Evolutionary conservation across 2,329 filamentous ascomycete species (phyloP).

Genomic region (Fusarium sp.): DNA sequence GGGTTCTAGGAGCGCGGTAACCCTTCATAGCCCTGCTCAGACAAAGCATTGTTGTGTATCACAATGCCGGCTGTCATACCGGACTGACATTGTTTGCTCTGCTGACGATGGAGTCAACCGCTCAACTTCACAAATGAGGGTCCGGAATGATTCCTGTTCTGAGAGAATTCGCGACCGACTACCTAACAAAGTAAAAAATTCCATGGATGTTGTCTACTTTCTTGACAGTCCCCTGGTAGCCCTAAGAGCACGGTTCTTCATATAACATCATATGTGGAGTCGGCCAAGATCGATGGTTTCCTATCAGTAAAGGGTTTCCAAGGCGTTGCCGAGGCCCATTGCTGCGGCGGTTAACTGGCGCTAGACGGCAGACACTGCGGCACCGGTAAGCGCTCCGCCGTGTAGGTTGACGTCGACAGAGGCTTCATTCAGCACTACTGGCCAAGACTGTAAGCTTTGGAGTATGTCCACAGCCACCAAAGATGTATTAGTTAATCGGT

Average conservation of each 20-base stretch:
- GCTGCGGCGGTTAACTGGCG: slow-evolving; percentile 15
- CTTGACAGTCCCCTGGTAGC: slow-evolving; percentile 7
- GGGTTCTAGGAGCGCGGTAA: slow-evolving; percentile 1
- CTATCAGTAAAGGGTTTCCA: slow-evolving; percentile 18
- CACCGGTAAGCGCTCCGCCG: slow-evolving; percentile 8
- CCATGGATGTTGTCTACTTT: slow-evolving; percentile 11
- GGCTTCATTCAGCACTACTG: slow-evolving; percentile 3
- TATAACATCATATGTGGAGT: slow-evolving; percentile 39
- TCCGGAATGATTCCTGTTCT: slow-evolving; percentile 18
- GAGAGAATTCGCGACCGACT: slow-evolving; percentile 32
- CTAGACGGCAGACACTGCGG: slow-evolving; percentile 10
- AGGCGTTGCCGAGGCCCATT: slow-evolving; percentile 8
- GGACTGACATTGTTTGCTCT: slow-evolving; percentile 18
- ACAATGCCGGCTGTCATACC: slow-evolving; percentile 24
- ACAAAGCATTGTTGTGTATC: slow-evolving; percentile 42
- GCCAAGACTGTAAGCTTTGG: slow-evolving; percentile 1
- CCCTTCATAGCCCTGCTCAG: slow-evolving; percentile 17
- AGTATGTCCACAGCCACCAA: slow-evolving; percentile 1
- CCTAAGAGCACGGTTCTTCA: slow-evolving; percentile 17
- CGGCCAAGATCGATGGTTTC: slow-evolving; percentile 23
- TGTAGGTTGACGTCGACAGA: slow-evolving; percentile 19
- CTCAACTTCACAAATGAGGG: slow-evolving; percentile 20
- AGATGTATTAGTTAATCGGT: neutral
- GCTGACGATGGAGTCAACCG: slow-evolving; percentile 13
- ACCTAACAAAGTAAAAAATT: slow-evolving; percentile 14